Base-by-base conservation (phyloP, 2,329 filamentous ascomycete genomes). In the Talaromyces sp. region DNA sequence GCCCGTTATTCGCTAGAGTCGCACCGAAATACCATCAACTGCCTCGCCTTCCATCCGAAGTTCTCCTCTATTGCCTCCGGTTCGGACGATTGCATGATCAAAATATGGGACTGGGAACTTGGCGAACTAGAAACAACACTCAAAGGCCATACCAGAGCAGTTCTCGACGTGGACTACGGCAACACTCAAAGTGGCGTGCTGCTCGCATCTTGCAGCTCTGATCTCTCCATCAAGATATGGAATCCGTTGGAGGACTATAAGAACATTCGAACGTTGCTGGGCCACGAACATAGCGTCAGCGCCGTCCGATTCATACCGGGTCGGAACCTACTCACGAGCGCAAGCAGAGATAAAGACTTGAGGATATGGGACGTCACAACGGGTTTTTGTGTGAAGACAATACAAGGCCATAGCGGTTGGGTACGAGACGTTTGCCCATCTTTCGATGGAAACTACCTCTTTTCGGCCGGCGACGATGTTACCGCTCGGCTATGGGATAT, bases 61-160 rank as follows among this genome's bases (percentile, higher is more conserved):
- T 97, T 96, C 78, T 94, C 92, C 10, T 94, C 91, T 5, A 83
- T 97, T 25, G 94, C 93, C 10, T 95, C 92, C 0, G 93, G 91
- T 17, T 96, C 93, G 9, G 93, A 97, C 76, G 94, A 97, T 77
- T 91, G 87, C 63, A 96, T 91, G 8, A 96, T 98, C 77, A 97
- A 97, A 74, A 93, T 97, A 63, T 97, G 93, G 93, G 93, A 97
- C 74, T 97, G 93, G 90, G 93, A 97, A 73, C 80, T 96, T 27
- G 94, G 94, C 57, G 93, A 97, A 78, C 83, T 96, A 3, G 93
- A 97, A 76, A 84, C 90, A 68, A 97, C 93, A 0, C 86, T 97
- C 65, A 97, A 97, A 75, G 93, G 92, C 1, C 94, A 97, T 73
- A 97, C 93, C 5, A 93, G 91, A 74, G 87, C 92, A 3, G 92